Base-by-base conservation (phyloP, 176 grass and related monocot genomes). In the Musa schizocarpa region DNA sequence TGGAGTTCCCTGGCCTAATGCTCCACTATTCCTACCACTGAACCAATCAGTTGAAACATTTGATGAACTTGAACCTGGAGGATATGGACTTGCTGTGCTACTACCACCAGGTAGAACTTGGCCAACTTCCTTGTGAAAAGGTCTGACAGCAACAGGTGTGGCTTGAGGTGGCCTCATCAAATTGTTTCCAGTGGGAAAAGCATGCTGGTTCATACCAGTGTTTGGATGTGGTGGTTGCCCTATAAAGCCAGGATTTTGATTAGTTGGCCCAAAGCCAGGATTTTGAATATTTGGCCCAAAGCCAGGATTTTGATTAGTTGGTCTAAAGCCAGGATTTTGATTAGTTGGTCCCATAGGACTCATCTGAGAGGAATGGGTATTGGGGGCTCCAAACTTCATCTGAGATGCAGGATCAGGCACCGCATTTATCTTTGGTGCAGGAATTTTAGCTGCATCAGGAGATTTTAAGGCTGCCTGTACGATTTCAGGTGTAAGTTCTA, bases 31-130 rank as follows among this genome's bases (percentile, higher is more conserved):
- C 76, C 86, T 91, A 82, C 86, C 79, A 69, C 82, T 80, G 81
- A 94, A 92, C 96, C 88, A 99, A 82, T 99, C 96, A 24, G 88
- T 95, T 23, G 96, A 85, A 75, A 94, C 67, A 73, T 79, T 92
- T 74, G 82, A 0, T 12, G 81, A 82, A 25, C 34, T 80, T 75
- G 85, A 81, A 87, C 66, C 77, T 25, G 85, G 73, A 64, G 80
- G 80, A 71, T 74, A 89, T 69, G 82, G 52, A 58, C 79, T 76
- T 73, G 51, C 67, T 20, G 70, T 22, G 78, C 57, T 76, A 81
- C 69, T 81, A 63, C 72, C 80, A n/a, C 75, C 51, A 0, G 88
- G 80, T 55, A 82, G 78, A 74, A 78, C 85, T 71, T 87, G 82
- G 62, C 81, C 74, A 55, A 81, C 70, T 77, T 66, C 79, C 63